Evolutionary conservation across 31 red algal genomes (phyloP).

Genomic region (Endocladia muricata): DNA sequence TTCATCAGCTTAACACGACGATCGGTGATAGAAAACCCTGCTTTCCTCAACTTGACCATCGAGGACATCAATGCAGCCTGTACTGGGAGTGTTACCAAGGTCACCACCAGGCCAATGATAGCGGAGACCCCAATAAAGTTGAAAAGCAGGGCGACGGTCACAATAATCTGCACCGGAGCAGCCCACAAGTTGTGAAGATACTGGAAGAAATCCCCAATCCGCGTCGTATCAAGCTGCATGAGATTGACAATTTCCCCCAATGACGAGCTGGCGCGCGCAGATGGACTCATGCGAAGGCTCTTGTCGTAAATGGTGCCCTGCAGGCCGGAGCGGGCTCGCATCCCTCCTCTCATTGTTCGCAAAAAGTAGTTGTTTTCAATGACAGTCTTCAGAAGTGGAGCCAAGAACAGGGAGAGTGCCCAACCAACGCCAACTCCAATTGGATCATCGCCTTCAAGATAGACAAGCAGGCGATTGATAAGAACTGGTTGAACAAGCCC

Average conservation of each 20-base stretch:
- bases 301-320: constrained; percentile 85
- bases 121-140: constrained; percentile 80
- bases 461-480: constrained; percentile 52
- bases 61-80: constrained; percentile 65
- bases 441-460: constrained; percentile 24
- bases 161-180: constrained; percentile 83
- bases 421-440: constrained; percentile 29
- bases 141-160: constrained; percentile 73
- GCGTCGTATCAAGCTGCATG: constrained; percentile 89
- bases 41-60: constrained; percentile 57
- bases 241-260: constrained; percentile 96
- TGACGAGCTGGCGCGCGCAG: constrained; percentile 67
- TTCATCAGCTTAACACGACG: constrained; percentile 91
- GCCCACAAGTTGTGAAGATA: constrained; percentile 79
- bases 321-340: constrained; percentile 79
- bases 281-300: constrained; percentile 73
- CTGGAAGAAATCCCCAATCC: constrained; percentile 85
- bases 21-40: constrained; percentile 74
- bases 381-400: constrained; percentile 71
- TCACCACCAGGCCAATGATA: constrained; percentile 75
- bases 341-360: constrained; percentile 64
- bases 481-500: constrained; percentile 66
- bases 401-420: constrained; percentile 58
- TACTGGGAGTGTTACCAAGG: constrained; percentile 72
- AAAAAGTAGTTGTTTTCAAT: constrained; percentile 86